Evolutionary conservation across 2,329 filamentous ascomycete species (phyloP).

Genomic region (Pseudogymnoascus sp.): DNA sequence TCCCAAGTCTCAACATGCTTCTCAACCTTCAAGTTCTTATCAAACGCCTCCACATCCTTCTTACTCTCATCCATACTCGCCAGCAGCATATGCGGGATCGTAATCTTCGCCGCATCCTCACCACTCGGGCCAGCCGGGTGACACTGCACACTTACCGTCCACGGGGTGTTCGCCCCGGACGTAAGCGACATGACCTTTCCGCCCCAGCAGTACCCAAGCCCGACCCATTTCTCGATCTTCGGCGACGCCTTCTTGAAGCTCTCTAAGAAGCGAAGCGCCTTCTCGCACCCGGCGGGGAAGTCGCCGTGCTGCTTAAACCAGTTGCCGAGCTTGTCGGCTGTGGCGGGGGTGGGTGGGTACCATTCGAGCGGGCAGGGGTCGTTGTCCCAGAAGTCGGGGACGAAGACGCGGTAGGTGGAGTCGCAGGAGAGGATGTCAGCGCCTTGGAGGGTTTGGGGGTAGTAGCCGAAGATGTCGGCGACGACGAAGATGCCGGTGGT

Average conservation of each 20-base stretch:
- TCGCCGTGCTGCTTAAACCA: slow-evolving; percentile 41
- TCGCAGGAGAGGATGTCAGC: slow-evolving; percentile 55
- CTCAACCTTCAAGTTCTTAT: slow-evolving; percentile 33
- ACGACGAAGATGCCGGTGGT: slow-evolving; percentile 53
- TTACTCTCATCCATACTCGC: slow-evolving; percentile 41
- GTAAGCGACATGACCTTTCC: slow-evolving; percentile 25
- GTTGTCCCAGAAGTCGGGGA: slow-evolving; percentile 86
- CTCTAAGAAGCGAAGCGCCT: slow-evolving; percentile 46
- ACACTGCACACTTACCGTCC: slow-evolving; percentile 21
- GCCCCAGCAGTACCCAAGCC: slow-evolving; percentile 28
- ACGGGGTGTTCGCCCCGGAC: slow-evolving; percentile 14
- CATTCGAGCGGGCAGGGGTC: slow-evolving; percentile 37
- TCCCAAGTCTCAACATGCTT: slow-evolving; percentile 41
- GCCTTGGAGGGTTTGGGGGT: slow-evolving; percentile 60
- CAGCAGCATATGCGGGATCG: slow-evolving; percentile 40
- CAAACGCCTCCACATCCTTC: slow-evolving; percentile 36
- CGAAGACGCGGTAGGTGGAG: slow-evolving; percentile 68
- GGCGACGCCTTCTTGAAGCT: slow-evolving; percentile 44
- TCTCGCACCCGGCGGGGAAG: slow-evolving; percentile 32
- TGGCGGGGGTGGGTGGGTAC: slow-evolving; percentile 57
- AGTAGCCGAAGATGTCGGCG: slow-evolving; percentile 61
- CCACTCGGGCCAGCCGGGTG: slow-evolving; percentile 19
- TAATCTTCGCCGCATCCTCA: slow-evolving; percentile 36
- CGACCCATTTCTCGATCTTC: slow-evolving; percentile 38
- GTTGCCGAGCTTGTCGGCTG: slow-evolving; percentile 46